Evolutionary conservation across 768 basidiomycete species (phyloP), one percentile per base, ranked within the genome.

Genomic region (Suillus sp.): DNA sequence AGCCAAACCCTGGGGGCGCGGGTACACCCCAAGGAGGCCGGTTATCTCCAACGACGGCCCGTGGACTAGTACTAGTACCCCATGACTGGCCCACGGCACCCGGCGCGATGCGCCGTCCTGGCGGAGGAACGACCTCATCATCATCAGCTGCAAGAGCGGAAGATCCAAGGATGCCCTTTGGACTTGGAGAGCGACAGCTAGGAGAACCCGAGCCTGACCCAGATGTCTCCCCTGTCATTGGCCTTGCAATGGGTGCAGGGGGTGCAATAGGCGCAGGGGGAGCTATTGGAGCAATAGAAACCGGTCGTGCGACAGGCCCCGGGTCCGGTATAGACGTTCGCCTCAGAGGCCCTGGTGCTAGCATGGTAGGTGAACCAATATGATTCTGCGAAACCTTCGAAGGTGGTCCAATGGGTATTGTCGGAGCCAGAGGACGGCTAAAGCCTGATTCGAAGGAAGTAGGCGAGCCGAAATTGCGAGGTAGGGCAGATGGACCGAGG

Each of bases 101-200:
- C 40, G 74, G 74, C 0, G 72, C 77, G 45, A 73, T 74, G 9
- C 83, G 78, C 55, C 85, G 74, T 42, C 83, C 77, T 8, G 81
- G 80, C 20, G 81, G 76, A 45, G 81, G 75, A 18, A 93, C 84
- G 13, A 92, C 88, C 70, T 93, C 91, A 71, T 93, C 92, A 64
- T 91, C 91, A 64, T 92, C 91, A 16, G 90, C 85, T 3, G 87
- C 85, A 22, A 93, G 81, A 22, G 92, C 91, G 5, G 89, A 89
- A 16, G 91, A 92, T 14, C 92, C 92, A 8, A 92, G 79, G 40
- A 87, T 77, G 45, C 86, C 86, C 70, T 92, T 92, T 10, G 83
- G 83, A 64, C 82, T 83, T 4, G 83, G 81, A 40, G 83, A 82
- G 11, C 82, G 79, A 51, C 80, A 77, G 20, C 75, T 75, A 13